These are phyloP conservation scores for Rutidosis leptorrhynchoides DNA, from an alignment of 129 eudicot genomes.

Conservation along the genomic window DNA sequence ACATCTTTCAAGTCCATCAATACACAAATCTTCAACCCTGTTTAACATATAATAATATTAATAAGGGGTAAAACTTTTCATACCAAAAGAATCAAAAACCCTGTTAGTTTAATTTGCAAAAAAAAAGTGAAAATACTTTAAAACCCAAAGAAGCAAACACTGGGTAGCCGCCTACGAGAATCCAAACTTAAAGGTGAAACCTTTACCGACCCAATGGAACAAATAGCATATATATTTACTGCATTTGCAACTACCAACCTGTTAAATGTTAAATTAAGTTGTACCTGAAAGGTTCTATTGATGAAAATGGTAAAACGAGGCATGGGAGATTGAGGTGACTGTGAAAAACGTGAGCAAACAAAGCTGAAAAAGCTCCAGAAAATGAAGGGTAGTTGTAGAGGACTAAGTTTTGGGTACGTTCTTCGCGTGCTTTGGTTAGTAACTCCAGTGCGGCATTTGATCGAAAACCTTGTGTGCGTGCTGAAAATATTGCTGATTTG, in stretches of 20 bases:
- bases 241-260: background rate
- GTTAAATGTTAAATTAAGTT: background rate
- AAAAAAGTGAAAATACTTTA: background rate
- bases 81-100: background rate
- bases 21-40: slow-evolving; percentile 73
- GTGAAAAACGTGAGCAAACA: slow-evolving; percentile 73
- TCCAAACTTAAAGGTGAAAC: no score
- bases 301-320: slow-evolving; percentile 79
- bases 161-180: no score
- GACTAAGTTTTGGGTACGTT: slow-evolving; percentile 46
- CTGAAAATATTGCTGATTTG: background rate
- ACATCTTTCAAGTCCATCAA: slow-evolving; percentile 68
- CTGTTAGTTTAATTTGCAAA: background rate
- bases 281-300: slow-evolving; percentile 74
- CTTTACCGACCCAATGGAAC: no score
- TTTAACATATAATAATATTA: background rate
- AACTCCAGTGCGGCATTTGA: slow-evolving; percentile 80
- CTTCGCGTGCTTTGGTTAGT: slow-evolving; percentile 52
- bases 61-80: background rate
- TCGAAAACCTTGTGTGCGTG: slow-evolving; percentile 53
- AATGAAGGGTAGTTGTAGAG: slow-evolving; percentile 89
- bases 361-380: slow-evolving; percentile 81
- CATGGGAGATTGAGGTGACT: slow-evolving; percentile 59
- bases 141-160: background rate
- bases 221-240: background rate